A percentile compares a stretch with the other conserved stretches of the same genome.
phyloP scores from a whole-genome alignment of 1,284 basidiomycete genomes.

The Cutaneotrichosporon sp. region DNA sequence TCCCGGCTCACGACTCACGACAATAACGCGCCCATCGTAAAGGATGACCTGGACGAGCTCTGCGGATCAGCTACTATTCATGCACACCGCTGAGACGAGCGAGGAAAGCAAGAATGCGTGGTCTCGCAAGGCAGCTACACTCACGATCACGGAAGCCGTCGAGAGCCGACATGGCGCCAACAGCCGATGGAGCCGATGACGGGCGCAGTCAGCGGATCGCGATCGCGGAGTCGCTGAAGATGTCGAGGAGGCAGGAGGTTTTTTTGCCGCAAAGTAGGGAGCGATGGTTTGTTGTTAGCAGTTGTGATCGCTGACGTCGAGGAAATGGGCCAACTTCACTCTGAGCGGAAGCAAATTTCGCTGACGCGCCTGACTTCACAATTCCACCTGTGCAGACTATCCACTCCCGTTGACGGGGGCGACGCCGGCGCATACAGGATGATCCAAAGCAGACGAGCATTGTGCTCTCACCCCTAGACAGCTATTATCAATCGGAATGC shows the following conservation, averaged over 20 bases:
- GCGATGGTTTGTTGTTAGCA: background rate
- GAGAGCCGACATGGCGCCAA: slow-evolving; percentile 34
- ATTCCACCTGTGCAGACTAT: background rate
- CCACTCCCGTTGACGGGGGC: too few species aligned
- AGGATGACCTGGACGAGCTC: slow-evolving; percentile 49
- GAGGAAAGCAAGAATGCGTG: too few species aligned
- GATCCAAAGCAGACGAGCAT: too few species aligned
- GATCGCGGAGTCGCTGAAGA: background rate
- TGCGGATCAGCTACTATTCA: slow-evolving; percentile 15
- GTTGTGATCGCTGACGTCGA: background rate
- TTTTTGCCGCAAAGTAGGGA: background rate
- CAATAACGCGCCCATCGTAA: slow-evolving; percentile 47
- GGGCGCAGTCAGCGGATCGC: background rate
- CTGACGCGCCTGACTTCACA: background rate
- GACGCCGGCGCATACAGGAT: too few species aligned
- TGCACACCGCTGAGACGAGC: too few species aligned
- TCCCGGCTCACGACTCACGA: slow-evolving; percentile 28
- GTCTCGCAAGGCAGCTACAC: slow-evolving; percentile 5
- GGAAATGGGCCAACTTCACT: background rate
- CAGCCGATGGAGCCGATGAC: too few species aligned
- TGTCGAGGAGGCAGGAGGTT: background rate
- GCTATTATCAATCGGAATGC: slow-evolving; percentile 4
- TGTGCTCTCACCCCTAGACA: background rate
- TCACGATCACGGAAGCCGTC: slow-evolving; percentile 45
- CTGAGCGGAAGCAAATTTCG: slow-evolving; percentile 5